Conservation (phyloP, 83 land plant species). For the Picea abies region DNA sequence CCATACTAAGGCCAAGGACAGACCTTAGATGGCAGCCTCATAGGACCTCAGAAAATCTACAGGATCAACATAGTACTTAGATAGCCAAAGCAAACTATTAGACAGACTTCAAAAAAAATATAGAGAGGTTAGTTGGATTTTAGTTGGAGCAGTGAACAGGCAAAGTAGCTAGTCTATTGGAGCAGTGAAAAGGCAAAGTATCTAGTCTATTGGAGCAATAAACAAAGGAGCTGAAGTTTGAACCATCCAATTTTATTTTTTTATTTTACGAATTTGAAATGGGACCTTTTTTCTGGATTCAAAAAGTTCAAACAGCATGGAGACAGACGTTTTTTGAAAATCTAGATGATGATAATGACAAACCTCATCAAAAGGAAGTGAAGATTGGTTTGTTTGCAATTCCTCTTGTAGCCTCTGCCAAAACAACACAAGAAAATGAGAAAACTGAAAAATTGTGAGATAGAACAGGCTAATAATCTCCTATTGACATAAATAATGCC, state of each 20-base stretch:
- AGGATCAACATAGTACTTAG: background rate
- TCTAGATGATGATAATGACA: background rate
- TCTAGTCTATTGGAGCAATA: background rate
- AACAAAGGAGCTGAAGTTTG: background rate
- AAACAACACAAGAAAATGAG: slow-evolving; percentile 5
- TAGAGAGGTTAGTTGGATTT: background rate
- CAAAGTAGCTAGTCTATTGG: background rate
- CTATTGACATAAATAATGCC: background rate
- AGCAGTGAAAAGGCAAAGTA: background rate
- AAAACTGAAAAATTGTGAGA: background rate
- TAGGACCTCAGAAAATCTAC: too few species aligned
- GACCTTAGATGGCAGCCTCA: too few species aligned
- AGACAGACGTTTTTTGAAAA: background rate
- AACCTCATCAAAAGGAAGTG: slow-evolving; percentile 95
- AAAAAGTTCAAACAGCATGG: background rate
- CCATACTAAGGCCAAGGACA: too few species aligned
- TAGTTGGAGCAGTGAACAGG: background rate
- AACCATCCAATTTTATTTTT: background rate
- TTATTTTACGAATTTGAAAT: background rate
- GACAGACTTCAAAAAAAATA: background rate
- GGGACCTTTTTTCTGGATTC: background rate
- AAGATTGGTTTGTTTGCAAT: slow-evolving; percentile 57
- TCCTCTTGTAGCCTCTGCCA: slow-evolving; percentile 83
- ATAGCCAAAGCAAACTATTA: background rate
- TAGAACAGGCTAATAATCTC: background rate